phyloP scores from a whole-genome alignment of 192 early-diverging fungal genomes.

The Dispira parvispora region DNA sequence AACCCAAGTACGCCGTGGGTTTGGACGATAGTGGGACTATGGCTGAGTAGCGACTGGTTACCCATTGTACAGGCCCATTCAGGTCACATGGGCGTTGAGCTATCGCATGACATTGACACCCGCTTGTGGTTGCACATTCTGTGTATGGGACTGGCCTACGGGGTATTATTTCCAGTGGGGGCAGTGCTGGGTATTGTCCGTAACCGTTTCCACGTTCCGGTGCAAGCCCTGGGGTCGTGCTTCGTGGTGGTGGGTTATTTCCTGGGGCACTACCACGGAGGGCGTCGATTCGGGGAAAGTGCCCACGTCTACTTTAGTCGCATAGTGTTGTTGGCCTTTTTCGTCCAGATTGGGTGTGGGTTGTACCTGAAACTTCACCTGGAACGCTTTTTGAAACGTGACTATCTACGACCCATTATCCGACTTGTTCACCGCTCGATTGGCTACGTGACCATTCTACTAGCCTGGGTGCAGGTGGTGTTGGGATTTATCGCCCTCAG shows the following conservation, averaged over 20 bases:
- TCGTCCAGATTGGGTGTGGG: constrained; percentile 30
- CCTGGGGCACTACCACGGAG: constrained; percentile 41
- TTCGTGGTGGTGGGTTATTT: constrained; percentile 34
- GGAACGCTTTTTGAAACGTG: constrained; percentile 30
- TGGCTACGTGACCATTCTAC: constrained; percentile 29
- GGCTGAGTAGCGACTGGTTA: no score
- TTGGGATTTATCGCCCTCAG: constrained; percentile 43
- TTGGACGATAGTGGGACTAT: no score
- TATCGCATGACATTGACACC: constrained; percentile 17
- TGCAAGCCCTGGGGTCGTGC: constrained; percentile 29
- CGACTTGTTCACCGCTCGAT: constrained; percentile 31
- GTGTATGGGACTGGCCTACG: constrained; percentile 27
- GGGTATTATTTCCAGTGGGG: constrained; percentile 27
- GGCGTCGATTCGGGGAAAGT: constrained; percentile 42
- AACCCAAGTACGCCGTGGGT: no score
- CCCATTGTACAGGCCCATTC: constrained; percentile 4
- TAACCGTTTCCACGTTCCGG: constrained; percentile 41
- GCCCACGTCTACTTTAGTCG: constrained; percentile 45
- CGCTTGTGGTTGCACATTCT: constrained; percentile 23
- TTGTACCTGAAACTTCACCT: constrained; percentile 43
- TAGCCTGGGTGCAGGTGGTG: constrained; percentile 47
- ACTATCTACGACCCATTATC: constrained; percentile 28
- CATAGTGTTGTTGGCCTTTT: constrained; percentile 36
- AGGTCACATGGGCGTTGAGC: constrained; percentile 10
- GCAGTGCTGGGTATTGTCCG: constrained; percentile 38